A percentile compares a stretch with the other conserved stretches of the same genome.
phyloP scores from a whole-genome alignment of 352 stramenopile species.

The Phytopythium delawarense region DNA sequence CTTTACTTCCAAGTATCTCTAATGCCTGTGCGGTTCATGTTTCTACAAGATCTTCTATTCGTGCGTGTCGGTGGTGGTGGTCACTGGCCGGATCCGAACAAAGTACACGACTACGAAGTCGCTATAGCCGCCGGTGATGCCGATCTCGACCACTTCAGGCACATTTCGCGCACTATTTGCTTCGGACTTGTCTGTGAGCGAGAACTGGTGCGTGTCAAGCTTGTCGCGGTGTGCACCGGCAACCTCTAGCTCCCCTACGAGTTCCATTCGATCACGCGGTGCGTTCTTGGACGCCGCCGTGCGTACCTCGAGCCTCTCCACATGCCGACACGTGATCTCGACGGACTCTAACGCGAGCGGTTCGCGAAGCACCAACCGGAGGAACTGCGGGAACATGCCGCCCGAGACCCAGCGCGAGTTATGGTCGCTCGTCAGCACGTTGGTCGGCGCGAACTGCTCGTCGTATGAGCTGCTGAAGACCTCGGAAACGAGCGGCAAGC shows the following conservation, averaged over 20 bases:
- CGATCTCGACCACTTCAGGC: slow-evolving; percentile 60
- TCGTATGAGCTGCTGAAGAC: slow-evolving; percentile 69
- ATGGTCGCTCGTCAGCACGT: slow-evolving; percentile 50
- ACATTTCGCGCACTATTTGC: not conserved
- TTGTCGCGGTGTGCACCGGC: slow-evolving; percentile 34
- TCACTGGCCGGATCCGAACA: slow-evolving; percentile 26
- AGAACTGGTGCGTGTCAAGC: slow-evolving; percentile 50
- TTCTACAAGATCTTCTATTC: not conserved
- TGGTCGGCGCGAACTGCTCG: slow-evolving; percentile 35
- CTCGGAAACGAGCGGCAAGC: slow-evolving; percentile 43
- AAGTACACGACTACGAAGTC: slow-evolving; percentile 74
- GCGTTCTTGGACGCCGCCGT: slow-evolving; percentile 32
- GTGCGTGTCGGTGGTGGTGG: not conserved
- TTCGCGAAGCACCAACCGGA: slow-evolving; percentile 58
- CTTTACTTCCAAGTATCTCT: slow-evolving; percentile 1
- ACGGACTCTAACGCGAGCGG: slow-evolving; percentile 46
- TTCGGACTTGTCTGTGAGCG: slow-evolving; percentile 12
- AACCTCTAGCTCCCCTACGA: slow-evolving; percentile 35
- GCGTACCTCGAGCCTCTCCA: slow-evolving; percentile 56
- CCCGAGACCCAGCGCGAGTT: slow-evolving; percentile 64
- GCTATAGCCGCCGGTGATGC: slow-evolving; percentile 57
- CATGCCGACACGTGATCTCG: slow-evolving; percentile 67
- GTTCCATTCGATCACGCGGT: slow-evolving; percentile 19
- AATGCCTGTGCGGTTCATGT: not conserved
- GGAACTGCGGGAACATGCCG: slow-evolving; percentile 70